Evolutionary conservation across 2,329 filamentous ascomycete genomes (phyloP).

Genomic region (Amylocarpus encephaloides): DNA sequence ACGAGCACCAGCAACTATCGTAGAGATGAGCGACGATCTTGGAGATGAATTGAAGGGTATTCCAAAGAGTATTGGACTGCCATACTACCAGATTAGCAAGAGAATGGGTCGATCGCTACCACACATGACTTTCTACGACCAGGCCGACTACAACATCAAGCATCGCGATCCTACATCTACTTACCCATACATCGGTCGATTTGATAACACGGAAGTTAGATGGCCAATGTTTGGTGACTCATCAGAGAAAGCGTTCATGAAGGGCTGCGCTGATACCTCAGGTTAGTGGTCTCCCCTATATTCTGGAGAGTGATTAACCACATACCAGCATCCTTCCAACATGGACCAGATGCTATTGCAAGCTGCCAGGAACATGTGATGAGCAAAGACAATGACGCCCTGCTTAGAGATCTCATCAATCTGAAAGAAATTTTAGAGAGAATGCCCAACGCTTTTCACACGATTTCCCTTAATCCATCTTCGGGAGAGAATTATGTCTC

Average conservation of each 20-base stretch:
- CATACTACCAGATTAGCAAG: conserved; percentile 44
- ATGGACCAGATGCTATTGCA: conserved; percentile 45
- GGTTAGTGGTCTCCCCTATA: conserved; percentile 23
- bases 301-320: background rate
- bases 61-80: conserved; percentile 42
- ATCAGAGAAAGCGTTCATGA: conserved; percentile 46
- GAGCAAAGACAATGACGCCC: conserved; percentile 44
- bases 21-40: conserved; percentile 44
- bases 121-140: conserved; percentile 46
- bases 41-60: conserved; percentile 45
- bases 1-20: conserved; percentile 30
- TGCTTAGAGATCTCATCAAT: conserved; percentile 44
- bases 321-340: conserved; percentile 41
- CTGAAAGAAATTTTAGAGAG: conserved; percentile 48
- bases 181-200: conserved; percentile 44
- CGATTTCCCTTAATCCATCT: conserved; percentile 47
- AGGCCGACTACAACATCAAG: conserved; percentile 43
- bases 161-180: conserved; percentile 37
- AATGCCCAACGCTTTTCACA: conserved; percentile 49
- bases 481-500: conserved; percentile 46
- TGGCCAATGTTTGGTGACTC: conserved; percentile 50
- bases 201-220: conserved; percentile 47
- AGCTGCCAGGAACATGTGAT: conserved; percentile 49
- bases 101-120: conserved; percentile 47
- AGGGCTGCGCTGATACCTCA: conserved; percentile 30